Base-by-base conservation (phyloP, 495 filamentous ascomycete genomes). In the Hyaloscypha finlandica region DNA sequence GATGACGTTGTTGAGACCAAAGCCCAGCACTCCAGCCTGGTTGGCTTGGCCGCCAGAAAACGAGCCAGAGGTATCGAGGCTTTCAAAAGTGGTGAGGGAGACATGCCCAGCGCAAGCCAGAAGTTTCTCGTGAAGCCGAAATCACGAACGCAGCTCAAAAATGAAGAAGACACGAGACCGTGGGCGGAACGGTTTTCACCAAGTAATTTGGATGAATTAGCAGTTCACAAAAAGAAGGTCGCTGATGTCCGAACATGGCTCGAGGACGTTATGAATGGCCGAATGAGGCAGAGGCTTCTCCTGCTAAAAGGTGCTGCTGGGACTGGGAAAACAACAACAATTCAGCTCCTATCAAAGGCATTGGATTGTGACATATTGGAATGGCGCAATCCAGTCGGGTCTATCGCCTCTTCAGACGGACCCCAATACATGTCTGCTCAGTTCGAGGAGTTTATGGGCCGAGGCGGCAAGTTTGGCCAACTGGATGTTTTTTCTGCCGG, bases 201-300 rank as follows among this genome's bases (percentile, higher is more conserved):
- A 0, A 67, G 74, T 1, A 85, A 84, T 67, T 67, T 96, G n/a
- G 87, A 88, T 33, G 93, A 97, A 76, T 81, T 98, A 62, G 94
- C 89, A 0, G 93, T 98, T 39, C 92, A 99, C 74, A 97, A 93
- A 78, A 91, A 83, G 72, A 99, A 99, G 77, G 93, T 98, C 25
- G 78, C 84, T 19, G 94, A 97, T 77, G 93, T 98, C 20, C 83
- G 85, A 56, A 81, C 73, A 39, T 98, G 96, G 95, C 77, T 99
- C 52, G 85, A 89, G 58, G 83, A 86, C 68, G 90, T 90, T 0
- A 85, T 94, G 61, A 72, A 78, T 42, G 90, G 92, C 8, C 82
- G 81, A 59, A 78, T 82, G 73, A 78, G 81, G 64, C 80, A 94
- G 82, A 85, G 89, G 74, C 73, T 97, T 45, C 83, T 98, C 51